Conservation (phyloP, 2,329 filamentous ascomycete genomes). For the Aspergillus clavatus region DNA sequence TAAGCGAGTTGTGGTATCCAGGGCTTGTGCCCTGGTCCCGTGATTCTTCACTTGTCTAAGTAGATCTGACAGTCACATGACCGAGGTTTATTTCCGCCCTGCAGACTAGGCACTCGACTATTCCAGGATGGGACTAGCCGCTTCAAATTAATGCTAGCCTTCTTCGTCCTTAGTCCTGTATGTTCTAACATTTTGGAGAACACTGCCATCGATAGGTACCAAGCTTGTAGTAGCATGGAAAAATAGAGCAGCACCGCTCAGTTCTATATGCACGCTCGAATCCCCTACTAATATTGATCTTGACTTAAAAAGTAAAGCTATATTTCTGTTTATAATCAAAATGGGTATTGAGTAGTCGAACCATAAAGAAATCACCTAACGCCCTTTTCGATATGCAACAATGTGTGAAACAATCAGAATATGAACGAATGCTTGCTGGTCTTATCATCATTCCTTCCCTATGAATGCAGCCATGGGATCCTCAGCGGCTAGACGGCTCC, state of each 20-base stretch:
- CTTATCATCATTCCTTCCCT: constrained; percentile 53
- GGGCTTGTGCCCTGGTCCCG: constrained; percentile 34
- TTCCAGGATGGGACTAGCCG: background rate
- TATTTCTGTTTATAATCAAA: background rate
- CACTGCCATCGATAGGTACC: too few relatives aligned
- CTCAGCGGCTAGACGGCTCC: constrained; percentile 65
- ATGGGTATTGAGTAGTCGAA: background rate
- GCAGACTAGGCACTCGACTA: too few relatives aligned
- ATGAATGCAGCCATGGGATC: constrained; percentile 85
- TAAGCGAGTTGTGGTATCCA: constrained; percentile 41
- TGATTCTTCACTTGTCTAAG: constrained; percentile 11
- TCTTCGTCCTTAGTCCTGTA: too few relatives aligned
- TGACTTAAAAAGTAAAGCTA: too few relatives aligned
- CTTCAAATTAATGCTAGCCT: too few relatives aligned
- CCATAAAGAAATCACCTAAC: constrained; percentile 7
- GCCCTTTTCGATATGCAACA: constrained; percentile 2
- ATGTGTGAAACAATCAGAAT: background rate
- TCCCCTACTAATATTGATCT: too few relatives aligned
- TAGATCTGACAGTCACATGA: constrained; percentile 8
- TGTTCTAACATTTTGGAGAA: too few relatives aligned
- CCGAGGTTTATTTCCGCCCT: too few relatives aligned
- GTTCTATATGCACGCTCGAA: too few relatives aligned
- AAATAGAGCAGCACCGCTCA: too few relatives aligned
- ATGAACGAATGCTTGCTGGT: background rate
- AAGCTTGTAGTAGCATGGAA: too few relatives aligned